A percentile compares a stretch with the other conserved stretches of the same genome.
These are phyloP conservation scores for Colletotrichum sp. DNA, from an alignment of 2,329 filamentous ascomycete genomes.

Conservation along the genomic window DNA sequence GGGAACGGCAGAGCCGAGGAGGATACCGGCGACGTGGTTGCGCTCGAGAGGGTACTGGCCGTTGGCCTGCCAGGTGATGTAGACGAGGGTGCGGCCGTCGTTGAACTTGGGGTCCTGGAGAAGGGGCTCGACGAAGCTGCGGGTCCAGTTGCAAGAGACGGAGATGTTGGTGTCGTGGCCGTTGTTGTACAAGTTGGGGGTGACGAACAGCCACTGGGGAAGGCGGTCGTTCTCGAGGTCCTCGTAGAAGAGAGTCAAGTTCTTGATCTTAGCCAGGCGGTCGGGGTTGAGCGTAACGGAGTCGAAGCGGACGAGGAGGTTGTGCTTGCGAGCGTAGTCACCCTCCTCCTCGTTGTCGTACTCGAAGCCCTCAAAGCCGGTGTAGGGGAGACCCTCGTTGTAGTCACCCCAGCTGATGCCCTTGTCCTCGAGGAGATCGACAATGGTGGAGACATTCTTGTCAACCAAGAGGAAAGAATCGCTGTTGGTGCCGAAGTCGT, in stretches of 20 bases:
- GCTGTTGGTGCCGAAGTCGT: constrained; percentile 67
- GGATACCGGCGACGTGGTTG: constrained; percentile 73
- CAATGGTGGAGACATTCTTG: constrained; percentile 54
- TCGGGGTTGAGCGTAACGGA: neutral
- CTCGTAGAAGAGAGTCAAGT: neutral
- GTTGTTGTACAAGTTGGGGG: constrained; percentile 4
- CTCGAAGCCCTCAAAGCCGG: constrained; percentile 23
- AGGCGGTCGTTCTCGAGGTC: neutral
- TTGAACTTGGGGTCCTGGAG: constrained; percentile 57
- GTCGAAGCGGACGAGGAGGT: neutral
- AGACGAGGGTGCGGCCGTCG: constrained; percentile 53
- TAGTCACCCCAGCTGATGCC: constrained; percentile 37
- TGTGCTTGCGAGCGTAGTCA: constrained; percentile 7
- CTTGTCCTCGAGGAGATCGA: constrained; percentile 35
- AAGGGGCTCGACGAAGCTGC: constrained; percentile 57
- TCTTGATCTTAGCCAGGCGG: neutral
- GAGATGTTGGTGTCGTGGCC: constrained; percentile 11
- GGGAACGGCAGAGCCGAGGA: constrained; percentile 78
- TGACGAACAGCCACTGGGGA: constrained; percentile 1
- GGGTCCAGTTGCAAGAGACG: constrained; percentile 53
- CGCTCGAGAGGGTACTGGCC: constrained; percentile 64
- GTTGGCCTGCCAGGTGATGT: constrained; percentile 83
- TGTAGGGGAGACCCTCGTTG: constrained; percentile 35
- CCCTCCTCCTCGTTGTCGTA: neutral
- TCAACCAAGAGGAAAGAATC: constrained; percentile 65